These are phyloP conservation scores for Guillardia theta DNA, from an alignment of 78 protist genomes.

Conservation along the genomic window DNA sequence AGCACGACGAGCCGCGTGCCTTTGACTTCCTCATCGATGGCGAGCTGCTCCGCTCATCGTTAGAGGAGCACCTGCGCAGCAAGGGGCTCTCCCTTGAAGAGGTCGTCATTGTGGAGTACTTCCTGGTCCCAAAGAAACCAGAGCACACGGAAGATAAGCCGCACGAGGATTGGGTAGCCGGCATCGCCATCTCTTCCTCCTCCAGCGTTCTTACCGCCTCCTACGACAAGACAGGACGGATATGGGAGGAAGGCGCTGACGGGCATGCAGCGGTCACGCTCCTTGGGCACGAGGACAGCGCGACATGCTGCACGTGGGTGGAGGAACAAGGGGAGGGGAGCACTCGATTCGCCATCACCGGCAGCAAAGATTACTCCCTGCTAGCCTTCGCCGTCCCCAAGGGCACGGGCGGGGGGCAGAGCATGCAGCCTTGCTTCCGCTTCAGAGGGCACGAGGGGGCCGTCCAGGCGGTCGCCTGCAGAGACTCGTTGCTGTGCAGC, in stretches of 20 bases:
- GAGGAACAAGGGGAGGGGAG: not conserved
- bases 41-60: constrained; percentile 65
- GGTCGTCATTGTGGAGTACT: constrained; percentile 20
- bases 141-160: not conserved
- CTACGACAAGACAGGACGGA: not conserved
- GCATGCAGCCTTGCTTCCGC: not conserved
- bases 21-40: constrained; percentile 70
- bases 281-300: not conserved
- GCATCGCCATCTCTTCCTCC: not conserved
- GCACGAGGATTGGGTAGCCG: constrained; percentile 23
- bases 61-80: constrained; percentile 32
- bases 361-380: not conserved
- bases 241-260: not conserved
- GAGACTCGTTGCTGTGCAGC: not conserved
- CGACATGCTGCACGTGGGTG: not conserved
- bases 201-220: not conserved
- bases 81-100: not conserved
- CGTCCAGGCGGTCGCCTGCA: not conserved
- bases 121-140: not conserved
- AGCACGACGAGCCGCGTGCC: constrained; percentile 18
- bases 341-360: not conserved
- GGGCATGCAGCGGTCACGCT: not conserved
- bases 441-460: constrained; percentile 6
- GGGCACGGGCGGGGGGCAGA: not conserved
- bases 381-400: not conserved